Evolutionary conservation across 805 yeast species (phyloP), one percentile per base, ranked within the genome.

Genomic region (Monosporozyma yasuniensis): DNA sequence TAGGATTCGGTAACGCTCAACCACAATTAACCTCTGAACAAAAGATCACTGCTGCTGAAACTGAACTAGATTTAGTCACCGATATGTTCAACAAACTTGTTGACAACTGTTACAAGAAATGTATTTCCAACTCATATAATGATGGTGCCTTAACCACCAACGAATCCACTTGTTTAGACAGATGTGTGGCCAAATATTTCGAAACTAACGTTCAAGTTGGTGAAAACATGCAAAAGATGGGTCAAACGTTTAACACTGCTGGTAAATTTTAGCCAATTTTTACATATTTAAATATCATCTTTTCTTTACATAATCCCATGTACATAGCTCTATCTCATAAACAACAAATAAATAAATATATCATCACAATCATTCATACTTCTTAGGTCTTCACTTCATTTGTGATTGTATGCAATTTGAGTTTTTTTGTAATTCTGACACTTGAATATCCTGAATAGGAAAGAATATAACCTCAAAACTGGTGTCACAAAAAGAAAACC

Each of bases 31-130:
- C 84, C 23, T 77, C 88, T 39, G 84, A 83, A 56, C 89, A 84
- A 67, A 86, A 86, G 68, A 75, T 86, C 54, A 77, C 77, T 62
- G 96, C 96, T 57, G 99, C 99, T 47, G 98, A 91, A 72, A 87
- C 96, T 51, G 99, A 91, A 71, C 78, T 91, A 58, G 99, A 91
- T 69, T 84, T 93, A 82, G 96, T 91, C 60, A 90, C 97, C 38
- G 96, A 93, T 60, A 89, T 91, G 97, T 91, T 91, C 80, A 91
- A 91, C 79, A 78, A 83, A 62, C 75, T 90, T 61, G 95, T 89
- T 22, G 90, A 84, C 61, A 84, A 87, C 59, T 90, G 98, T 68
- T 93, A 90, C 70, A 69, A 72, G 58, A 90, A 90, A 72, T 90
- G 98, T 73, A 84, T 89, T 65, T 76, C 67, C 48, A 73, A 72